Percentiles rank a stretch among this genome's conserved stretches.
Evolutionary conservation across 1,139 yeast genomes (phyloP).

Genomic region (Groenewaldozyma sp.): DNA sequence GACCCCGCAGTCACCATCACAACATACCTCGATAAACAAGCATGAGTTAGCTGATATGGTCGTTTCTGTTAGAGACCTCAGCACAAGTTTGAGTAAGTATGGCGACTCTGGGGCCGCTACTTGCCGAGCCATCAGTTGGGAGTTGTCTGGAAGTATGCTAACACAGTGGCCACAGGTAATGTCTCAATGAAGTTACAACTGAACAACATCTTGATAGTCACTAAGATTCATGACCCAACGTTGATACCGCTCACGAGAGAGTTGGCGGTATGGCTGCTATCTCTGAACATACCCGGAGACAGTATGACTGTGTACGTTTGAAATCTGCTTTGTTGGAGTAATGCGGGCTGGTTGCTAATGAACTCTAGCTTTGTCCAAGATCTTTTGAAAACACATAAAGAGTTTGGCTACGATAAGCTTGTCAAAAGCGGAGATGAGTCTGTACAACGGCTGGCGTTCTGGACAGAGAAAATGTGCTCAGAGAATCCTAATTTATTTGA

Average conservation of each 20-base stretch:
- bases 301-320: constrained; percentile 27
- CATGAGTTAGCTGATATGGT: constrained; percentile 35
- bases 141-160: too few species aligned
- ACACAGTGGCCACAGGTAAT: constrained; percentile 20
- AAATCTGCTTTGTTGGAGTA: not conserved
- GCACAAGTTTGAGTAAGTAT: constrained; percentile 28
- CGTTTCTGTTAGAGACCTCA: constrained; percentile 33
- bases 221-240: constrained; percentile 57
- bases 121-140: too few species aligned
- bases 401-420: constrained; percentile 38
- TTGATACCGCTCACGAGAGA: constrained; percentile 48
- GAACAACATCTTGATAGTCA: constrained; percentile 51
- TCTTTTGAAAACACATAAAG: constrained; percentile 36
- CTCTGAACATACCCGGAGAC: constrained; percentile 30
- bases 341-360: not conserved
- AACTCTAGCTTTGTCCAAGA: constrained; percentile 40
- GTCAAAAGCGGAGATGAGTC: constrained; percentile 31
- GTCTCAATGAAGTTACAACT: constrained; percentile 50
- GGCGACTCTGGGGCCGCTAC: too few species aligned
- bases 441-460: constrained; percentile 38
- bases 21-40: constrained; percentile 22
- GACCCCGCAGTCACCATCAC: constrained; percentile 7
- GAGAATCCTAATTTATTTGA: constrained; percentile 45
- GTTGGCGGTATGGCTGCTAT: constrained; percentile 49
- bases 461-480: constrained; percentile 47